These are phyloP conservation scores for Boletus barrowsii DNA, from an alignment of 768 basidiomycete genomes.

Conservation along the genomic window DNA sequence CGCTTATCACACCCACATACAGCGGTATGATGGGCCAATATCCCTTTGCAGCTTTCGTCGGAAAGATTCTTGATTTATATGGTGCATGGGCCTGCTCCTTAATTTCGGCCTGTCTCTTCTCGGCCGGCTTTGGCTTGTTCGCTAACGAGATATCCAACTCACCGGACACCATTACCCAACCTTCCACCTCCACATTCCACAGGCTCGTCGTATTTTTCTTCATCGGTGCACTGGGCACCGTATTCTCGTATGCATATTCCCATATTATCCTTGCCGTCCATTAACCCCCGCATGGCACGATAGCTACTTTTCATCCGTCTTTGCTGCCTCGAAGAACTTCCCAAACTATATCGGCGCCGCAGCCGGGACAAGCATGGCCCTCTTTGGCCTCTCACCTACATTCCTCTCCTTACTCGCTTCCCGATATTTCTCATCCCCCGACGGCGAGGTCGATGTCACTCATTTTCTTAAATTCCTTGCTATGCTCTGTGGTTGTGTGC, in stretches of 20 bases:
- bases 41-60: conserved; percentile 67
- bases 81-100: conserved; percentile 71
- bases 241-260: conserved; percentile 58
- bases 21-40: conserved; percentile 87
- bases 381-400: conserved; percentile 81
- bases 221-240: conserved; percentile 63
- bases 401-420: conserved; percentile 67
- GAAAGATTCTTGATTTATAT: conserved; percentile 62
- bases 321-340: conserved; percentile 71
- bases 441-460: conserved; percentile 44
- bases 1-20: conserved; percentile 1
- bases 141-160: conserved; percentile 52
- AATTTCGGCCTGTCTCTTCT: conserved; percentile 55
- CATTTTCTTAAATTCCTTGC: conserved; percentile 59
- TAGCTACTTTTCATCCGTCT: conserved; percentile 70
- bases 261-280: not conserved
- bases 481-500: conserved; percentile 47
- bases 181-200: conserved; percentile 46
- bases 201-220: conserved; percentile 57
- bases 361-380: conserved; percentile 62
- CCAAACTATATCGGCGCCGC: conserved; percentile 63
- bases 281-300: conserved; percentile 1
- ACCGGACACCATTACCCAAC: conserved; percentile 35
- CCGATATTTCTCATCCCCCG: conserved; percentile 49
- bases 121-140: conserved; percentile 60